Evolutionary conservation across 192 early-diverging fungal species (phyloP).

Genomic region (Blastocladiella britannica): DNA sequence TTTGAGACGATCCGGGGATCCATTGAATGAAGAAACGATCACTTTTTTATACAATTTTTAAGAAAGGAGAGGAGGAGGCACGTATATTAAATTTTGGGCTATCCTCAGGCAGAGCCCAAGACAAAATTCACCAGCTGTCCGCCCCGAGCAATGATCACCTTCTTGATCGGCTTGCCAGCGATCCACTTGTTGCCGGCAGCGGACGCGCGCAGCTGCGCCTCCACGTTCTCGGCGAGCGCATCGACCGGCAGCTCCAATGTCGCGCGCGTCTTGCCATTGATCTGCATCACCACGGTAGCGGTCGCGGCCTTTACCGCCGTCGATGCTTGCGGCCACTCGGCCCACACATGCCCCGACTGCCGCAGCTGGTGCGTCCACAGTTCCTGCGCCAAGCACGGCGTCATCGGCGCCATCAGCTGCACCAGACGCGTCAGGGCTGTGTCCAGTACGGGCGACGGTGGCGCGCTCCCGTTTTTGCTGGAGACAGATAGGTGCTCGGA

Average conservation of each 20-base stretch:
- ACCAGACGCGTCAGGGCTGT: background rate
- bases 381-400: background rate
- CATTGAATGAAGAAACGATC: background rate
- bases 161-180: background rate
- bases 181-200: background rate
- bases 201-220: no score
- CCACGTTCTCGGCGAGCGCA: background rate
- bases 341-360: background rate
- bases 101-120: background rate
- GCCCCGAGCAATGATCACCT: background rate
- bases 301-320: background rate
- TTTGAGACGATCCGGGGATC: conserved; percentile 5
- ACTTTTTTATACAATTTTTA: background rate
- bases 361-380: background rate
- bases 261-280: background rate
- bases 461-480: no score
- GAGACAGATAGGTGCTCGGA: background rate
- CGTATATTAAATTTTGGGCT: background rate
- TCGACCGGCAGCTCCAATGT: background rate
- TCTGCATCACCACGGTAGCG: background rate
- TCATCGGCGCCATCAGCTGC: background rate
- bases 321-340: background rate
- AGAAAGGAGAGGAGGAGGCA: background rate
- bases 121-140: background rate
- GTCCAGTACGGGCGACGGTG: background rate